Percentiles rank a stretch among this genome's conserved stretches.
Conservation (phyloP, 257 asterid species). For the Rubia yunnanensis region DNA sequence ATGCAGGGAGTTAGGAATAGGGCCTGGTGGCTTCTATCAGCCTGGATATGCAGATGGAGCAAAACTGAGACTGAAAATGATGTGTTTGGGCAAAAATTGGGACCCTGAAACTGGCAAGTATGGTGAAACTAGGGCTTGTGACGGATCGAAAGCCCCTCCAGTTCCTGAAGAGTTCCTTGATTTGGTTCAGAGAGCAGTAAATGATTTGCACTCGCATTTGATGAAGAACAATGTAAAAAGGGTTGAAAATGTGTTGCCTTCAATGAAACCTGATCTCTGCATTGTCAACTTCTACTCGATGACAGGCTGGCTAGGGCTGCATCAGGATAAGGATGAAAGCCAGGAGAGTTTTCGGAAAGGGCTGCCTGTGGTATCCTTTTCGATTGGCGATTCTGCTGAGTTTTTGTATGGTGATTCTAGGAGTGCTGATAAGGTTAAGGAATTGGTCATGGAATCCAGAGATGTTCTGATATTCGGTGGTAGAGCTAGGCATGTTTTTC, state of each 20-base stretch:
- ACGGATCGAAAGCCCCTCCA: slow-evolving; percentile 58
- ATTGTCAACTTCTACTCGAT: slow-evolving; percentile 56
- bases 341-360: slow-evolving; percentile 41
- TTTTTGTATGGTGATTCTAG: slow-evolving; percentile 49
- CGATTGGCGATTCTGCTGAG: slow-evolving; percentile 70
- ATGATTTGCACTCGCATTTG: slow-evolving; percentile 33
- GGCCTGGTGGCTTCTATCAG: slow-evolving; percentile 69
- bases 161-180: slow-evolving; percentile 44
- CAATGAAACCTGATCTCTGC: slow-evolving; percentile 67
- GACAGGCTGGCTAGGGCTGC: slow-evolving; percentile 72
- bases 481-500: slow-evolving; percentile 56
- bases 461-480: slow-evolving; percentile 82
- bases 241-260: slow-evolving; percentile 36
- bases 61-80: slow-evolving; percentile 56
- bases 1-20: slow-evolving; percentile 57
- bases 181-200: slow-evolving; percentile 44
- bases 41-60: slow-evolving; percentile 66
- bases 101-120: slow-evolving; percentile 55
- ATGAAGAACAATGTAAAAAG: slow-evolving; percentile 18
- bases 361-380: slow-evolving; percentile 81
- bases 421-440: slow-evolving; percentile 37
- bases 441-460: slow-evolving; percentile 53
- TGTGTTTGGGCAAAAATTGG: slow-evolving; percentile 90
- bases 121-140: slow-evolving; percentile 37
- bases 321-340: slow-evolving; percentile 85